Conservation (phyloP, 2,329 filamentous ascomycete species). For the Pleomassaria siparia region DNA sequence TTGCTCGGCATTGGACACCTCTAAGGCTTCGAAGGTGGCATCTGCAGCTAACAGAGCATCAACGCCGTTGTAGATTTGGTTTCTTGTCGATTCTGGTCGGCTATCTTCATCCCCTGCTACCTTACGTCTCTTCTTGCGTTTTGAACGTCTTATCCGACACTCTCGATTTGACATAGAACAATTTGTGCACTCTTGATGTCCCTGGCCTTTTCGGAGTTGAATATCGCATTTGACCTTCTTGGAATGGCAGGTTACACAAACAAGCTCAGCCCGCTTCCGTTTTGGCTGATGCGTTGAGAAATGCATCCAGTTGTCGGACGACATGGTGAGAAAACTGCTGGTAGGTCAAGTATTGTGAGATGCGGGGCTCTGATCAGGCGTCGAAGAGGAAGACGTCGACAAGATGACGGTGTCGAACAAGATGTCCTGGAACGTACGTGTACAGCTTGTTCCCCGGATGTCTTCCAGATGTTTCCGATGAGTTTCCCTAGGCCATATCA, state of each 20-base stretch:
- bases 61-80: constrained; percentile 10
- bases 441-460: no score
- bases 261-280: constrained; percentile 23
- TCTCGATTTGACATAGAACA: constrained; percentile 12
- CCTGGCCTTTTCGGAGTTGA: constrained; percentile 12
- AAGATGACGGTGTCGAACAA: no score
- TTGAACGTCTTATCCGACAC: constrained; percentile 18
- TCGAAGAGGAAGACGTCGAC: not conserved
- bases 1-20: not conserved
- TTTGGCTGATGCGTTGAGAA: constrained; percentile 15
- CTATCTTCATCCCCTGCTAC: not conserved
- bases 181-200: constrained; percentile 15
- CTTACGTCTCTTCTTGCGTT: constrained; percentile 19
- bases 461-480: no score
- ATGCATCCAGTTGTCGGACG: constrained; percentile 18
- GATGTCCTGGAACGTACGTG: no score
- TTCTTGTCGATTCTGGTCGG: not conserved
- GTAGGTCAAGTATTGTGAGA: not conserved
- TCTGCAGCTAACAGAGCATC: constrained; percentile 15
- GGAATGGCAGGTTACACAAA: constrained; percentile 20
- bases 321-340: not conserved
- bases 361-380: no score
- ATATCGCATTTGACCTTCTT: constrained; percentile 26
- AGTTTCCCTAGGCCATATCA: no score
- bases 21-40: constrained; percentile 11